Conservation (phyloP, 306 rosid genomes). For the Fragaria nilgerrensis region DNA sequence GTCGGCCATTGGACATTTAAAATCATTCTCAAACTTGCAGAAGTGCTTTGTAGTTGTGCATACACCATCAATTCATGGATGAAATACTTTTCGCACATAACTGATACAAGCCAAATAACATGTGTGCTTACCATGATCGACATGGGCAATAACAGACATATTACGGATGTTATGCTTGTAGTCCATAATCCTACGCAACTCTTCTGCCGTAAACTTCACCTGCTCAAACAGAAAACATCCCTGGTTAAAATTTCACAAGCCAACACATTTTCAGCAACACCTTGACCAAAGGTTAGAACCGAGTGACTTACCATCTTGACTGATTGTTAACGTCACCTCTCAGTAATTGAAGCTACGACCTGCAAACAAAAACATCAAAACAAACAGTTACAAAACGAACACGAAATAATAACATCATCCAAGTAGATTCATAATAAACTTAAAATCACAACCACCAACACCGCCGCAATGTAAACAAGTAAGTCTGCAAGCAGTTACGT, state of each 20-base stretch:
- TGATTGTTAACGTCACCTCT: conserved; percentile 14
- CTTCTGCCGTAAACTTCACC: conserved; percentile 98
- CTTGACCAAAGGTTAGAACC: not conserved
- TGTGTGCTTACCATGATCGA: conserved; percentile 83
- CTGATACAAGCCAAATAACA: not conserved
- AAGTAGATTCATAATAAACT: not conserved
- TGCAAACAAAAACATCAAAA: not conserved
- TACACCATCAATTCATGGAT: not conserved
- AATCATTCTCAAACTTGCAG: not conserved
- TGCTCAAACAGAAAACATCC: conserved; percentile 29
- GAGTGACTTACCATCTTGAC: conserved; percentile 58
- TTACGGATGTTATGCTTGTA: conserved; percentile 82
- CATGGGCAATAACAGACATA: conserved; percentile 95
- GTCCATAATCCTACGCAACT: conserved; percentile 90
- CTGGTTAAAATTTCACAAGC: conserved; percentile 13
- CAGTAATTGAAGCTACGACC: conserved; percentile 5
- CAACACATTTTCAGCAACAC: not conserved
- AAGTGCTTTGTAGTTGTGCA: too few species aligned
- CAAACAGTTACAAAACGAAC: conserved; percentile 8
- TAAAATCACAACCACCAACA: not conserved
- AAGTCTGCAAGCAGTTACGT: not conserved
- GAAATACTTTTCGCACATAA: not conserved
- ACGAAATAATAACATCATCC: not conserved
- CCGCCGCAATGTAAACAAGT: not conserved
- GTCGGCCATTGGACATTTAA: not conserved